A percentile compares a stretch with the other conserved stretches of the same genome.
Evolutionary conservation across 2,329 filamentous ascomycete species (phyloP).

Genomic region (Teratosphaeria pseudoeucalypti): DNA sequence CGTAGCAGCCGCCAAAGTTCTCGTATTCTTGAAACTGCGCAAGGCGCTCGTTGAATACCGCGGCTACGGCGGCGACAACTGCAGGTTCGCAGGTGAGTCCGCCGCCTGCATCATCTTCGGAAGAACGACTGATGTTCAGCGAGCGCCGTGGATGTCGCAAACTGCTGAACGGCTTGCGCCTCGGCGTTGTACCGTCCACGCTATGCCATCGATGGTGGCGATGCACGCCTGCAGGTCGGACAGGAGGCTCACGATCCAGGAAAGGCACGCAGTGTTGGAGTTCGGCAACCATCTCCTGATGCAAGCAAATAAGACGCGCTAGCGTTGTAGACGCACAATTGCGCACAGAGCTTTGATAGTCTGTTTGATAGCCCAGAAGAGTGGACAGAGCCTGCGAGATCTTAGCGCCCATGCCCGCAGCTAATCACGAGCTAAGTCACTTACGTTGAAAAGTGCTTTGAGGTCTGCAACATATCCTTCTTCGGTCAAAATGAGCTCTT

Average conservation of each 20-base stretch:
- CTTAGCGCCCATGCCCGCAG: conserved; percentile 5
- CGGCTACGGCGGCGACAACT: conserved; percentile 44
- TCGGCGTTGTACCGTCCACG: conserved; percentile 30
- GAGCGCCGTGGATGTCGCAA: conserved; percentile 32
- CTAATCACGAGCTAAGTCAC: too few species aligned
- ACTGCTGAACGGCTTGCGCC: conserved; percentile 11
- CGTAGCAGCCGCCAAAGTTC: conserved; percentile 84
- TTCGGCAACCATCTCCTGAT: conserved; percentile 69
- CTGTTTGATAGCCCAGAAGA: conserved; percentile 20
- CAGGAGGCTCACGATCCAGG: conserved; percentile 39
- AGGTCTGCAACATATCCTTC: conserved; percentile 81
- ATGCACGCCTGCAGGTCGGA: conserved; percentile 10
- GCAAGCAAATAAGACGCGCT: conserved; percentile 68
- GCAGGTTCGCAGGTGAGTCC: conserved; percentile 40
- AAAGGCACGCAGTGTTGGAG: conserved; percentile 62
- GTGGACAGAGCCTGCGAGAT: conserved; percentile 33
- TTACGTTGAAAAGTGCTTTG: conserved; percentile 74
- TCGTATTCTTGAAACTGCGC: conserved; percentile 77
- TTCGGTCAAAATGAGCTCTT: conserved; percentile 78
- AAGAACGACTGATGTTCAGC: conserved; percentile 34
- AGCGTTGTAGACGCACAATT: conserved; percentile 21
- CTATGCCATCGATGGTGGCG: conserved; percentile 39
- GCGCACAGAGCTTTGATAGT: conserved; percentile 17
- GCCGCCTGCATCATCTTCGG: conserved; percentile 25
- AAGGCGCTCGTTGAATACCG: conserved; percentile 49